Evolutionary conservation across 176 grass and related monocot species (phyloP).

Genomic region (Lolium multiflorum): DNA sequence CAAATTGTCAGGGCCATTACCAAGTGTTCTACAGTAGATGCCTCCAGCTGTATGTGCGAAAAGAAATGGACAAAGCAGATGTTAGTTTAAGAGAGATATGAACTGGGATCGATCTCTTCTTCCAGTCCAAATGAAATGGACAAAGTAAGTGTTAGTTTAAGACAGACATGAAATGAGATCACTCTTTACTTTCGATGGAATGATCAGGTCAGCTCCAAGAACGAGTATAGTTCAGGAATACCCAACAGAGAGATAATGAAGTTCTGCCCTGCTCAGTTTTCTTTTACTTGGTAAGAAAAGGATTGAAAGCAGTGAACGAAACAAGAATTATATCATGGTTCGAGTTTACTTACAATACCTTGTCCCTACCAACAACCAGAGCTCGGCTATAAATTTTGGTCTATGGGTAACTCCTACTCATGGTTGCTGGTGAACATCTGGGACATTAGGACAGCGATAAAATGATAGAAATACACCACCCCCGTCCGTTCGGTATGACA

Average conservation of each 20-base stretch:
- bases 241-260: neutral
- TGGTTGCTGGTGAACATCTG: neutral
- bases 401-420: neutral
- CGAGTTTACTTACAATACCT: neutral
- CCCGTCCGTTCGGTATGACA: slow-evolving; percentile 71
- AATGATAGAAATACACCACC: slow-evolving; percentile 44
- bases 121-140: too few relatives aligned
- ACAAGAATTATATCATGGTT: neutral
- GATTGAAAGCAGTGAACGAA: neutral
- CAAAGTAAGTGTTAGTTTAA: neutral
- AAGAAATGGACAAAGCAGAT: slow-evolving; percentile 1
- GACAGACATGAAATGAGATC: neutral
- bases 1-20: neutral
- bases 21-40: neutral
- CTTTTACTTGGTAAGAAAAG: slow-evolving; percentile 23
- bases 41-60: slow-evolving; percentile 15
- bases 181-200: neutral
- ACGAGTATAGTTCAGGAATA: neutral
- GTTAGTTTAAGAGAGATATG: too few relatives aligned
- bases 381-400: neutral
- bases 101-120: too few relatives aligned
- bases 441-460: neutral
- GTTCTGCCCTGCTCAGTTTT: neutral
- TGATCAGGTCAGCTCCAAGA: neutral
- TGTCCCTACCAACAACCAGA: neutral